Base-by-base conservation (phyloP, 164 flowering plant species). In the Platanus orientalis region DNA sequence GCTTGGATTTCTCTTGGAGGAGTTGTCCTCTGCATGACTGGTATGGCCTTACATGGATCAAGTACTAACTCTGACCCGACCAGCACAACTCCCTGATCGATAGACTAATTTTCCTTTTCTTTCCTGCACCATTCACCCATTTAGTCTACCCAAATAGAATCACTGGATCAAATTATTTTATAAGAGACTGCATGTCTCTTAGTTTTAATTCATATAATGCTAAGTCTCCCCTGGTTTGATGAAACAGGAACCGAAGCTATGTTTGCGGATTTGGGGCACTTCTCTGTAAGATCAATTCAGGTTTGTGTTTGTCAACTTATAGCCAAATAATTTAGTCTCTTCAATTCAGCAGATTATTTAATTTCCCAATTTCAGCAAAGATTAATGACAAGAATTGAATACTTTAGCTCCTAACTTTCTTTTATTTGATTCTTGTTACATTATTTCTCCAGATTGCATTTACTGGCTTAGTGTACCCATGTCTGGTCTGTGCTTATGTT, bases 1-100 rank as follows among this genome's bases (percentile, higher is more conserved):
- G 78, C 75, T 7, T 75, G 75, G 77, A 53, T 70, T 11, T 70
- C 74, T n/a, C 74, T 74, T 30, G 77, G 74, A n/a, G 77, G 71
- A 7, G 27, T 70, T 24, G 54, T 74, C 47, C 71, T 74, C 3
- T 66, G 67, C 54, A 74, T 62, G 62, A 74, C 77, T 63, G 77
- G 77, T 70, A 69, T 36, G 42, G 9, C 9, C 42, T 7, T 36
- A 14, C 13, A 3, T 36, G 5, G 42, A 14, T 32, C 42, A 7
- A 7, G 13, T 36, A 36, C 10, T n/a, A n/a, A n/a, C n/a, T n/a
- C n/a, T n/a, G n/a, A n/a, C n/a, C n/a, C n/a, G n/a, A n/a, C n/a
- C n/a, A n/a, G n/a, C n/a, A n/a, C n/a, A n/a, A n/a, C n/a, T 36
- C 1, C 9, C 42, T 36, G 42, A 36, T 7, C 42, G 13, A 3